Evolutionary conservation across 2,329 filamentous ascomycete species (phyloP).

Genomic region (Fusarium sp.): DNA sequence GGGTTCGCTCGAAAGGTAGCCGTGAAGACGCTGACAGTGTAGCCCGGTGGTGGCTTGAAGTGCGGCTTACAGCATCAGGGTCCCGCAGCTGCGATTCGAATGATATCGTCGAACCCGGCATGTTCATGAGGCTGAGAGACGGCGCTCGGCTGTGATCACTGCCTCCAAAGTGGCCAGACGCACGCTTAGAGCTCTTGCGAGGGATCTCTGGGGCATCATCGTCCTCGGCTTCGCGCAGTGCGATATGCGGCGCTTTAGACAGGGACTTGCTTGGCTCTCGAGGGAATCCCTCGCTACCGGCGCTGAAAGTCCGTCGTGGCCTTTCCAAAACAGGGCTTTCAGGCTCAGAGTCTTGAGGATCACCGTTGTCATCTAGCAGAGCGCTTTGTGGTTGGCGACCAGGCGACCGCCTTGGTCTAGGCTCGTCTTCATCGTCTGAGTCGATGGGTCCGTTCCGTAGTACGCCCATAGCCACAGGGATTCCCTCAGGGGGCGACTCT

Average conservation of each 20-base stretch:
- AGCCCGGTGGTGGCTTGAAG: constrained; percentile 39
- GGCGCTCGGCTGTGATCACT: constrained; percentile 46
- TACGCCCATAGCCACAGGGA: constrained; percentile 72
- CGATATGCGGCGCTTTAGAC: constrained; percentile 33
- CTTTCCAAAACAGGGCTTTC: constrained; percentile 49
- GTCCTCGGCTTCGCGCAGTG: constrained; percentile 44
- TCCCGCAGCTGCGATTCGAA: constrained; percentile 38
- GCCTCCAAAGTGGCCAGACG: constrained; percentile 54
- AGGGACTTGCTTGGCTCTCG: constrained; percentile 37
- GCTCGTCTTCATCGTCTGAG: constrained; percentile 67
- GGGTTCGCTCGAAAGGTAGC: constrained; percentile 68
- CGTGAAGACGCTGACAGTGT: constrained; percentile 43
- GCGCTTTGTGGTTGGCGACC: constrained; percentile 48
- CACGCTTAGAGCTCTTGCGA: constrained; percentile 77
- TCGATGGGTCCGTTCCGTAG: constrained; percentile 71
- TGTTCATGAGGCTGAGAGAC: constrained; percentile 49
- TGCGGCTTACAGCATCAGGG: constrained; percentile 33
- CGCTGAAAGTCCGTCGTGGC: constrained; percentile 46
- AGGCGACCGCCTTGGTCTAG: constrained; percentile 40
- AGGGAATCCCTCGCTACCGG: constrained; percentile 55
- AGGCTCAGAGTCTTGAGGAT: constrained; percentile 58
- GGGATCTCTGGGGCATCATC: constrained; percentile 69
- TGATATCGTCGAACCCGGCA: constrained; percentile 38
- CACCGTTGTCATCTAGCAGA: constrained; percentile 59
- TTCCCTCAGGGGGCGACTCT: constrained; percentile 74